Evolutionary conservation across 2,329 filamentous ascomycete species (phyloP).

Genomic region (Verticillium isaacii): DNA sequence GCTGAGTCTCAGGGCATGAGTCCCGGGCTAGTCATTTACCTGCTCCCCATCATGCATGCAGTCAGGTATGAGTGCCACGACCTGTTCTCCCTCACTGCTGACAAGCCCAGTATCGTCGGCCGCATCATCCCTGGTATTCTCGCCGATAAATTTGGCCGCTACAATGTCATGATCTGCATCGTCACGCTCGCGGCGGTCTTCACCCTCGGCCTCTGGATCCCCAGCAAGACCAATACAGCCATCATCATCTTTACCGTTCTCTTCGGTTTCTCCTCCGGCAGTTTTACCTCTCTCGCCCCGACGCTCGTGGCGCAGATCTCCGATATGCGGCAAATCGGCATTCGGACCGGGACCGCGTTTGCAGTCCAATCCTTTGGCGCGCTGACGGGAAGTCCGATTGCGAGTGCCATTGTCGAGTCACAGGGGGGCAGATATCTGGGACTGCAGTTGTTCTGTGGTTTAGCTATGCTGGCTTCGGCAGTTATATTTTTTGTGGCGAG

Average conservation of each 20-base stretch:
- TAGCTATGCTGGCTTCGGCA: constrained; percentile 32
- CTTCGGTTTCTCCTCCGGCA: constrained; percentile 66
- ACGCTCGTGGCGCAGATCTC: constrained; percentile 66
- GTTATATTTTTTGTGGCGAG: constrained; percentile 24
- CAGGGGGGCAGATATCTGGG: constrained; percentile 51
- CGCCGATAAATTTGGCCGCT: constrained; percentile 40
- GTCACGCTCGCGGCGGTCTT: constrained; percentile 42
- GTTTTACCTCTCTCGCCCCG: constrained; percentile 58
- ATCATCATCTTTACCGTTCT: constrained; percentile 62
- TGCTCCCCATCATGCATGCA: constrained; percentile 54
- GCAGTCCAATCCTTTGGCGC: constrained; percentile 58
- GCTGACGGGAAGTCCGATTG: constrained; percentile 64
- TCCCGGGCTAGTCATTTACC: constrained; percentile 35
- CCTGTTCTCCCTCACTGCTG: not conserved
- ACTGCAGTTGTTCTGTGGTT: constrained; percentile 62
- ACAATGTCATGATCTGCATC: constrained; percentile 47
- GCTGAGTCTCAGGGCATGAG: constrained; percentile 38
- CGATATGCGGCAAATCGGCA: constrained; percentile 64
- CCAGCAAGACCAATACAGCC: constrained; percentile 44
- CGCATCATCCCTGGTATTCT: constrained; percentile 46
- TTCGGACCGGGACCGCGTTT: constrained; percentile 61
- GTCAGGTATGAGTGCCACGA: constrained; percentile 29
- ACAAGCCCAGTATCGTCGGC: constrained; percentile 36
- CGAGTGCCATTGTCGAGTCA: constrained; percentile 51
- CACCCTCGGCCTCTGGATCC: constrained; percentile 43